These are phyloP conservation scores for Xylariaceae sp. DNA, from an alignment of 2,329 filamentous ascomycete genomes.

Conservation along the genomic window DNA sequence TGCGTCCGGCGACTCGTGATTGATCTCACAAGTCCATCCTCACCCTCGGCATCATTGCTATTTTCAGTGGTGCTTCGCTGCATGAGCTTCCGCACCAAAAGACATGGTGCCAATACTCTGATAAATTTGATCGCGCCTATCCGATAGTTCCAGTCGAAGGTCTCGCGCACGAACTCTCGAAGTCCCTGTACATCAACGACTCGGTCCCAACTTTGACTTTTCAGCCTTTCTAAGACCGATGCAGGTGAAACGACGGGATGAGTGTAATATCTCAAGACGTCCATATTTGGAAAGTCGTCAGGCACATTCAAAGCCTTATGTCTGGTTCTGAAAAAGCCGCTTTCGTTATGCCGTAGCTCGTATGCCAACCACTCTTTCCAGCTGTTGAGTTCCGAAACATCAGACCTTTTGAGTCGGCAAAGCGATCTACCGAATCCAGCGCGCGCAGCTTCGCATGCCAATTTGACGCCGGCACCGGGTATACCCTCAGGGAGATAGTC, in stretches of 20 bases:
- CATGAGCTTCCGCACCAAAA: conserved; percentile 62
- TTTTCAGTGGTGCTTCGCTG: conserved; percentile 34
- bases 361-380: conserved; percentile 73
- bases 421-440: conserved; percentile 81
- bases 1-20: conserved; percentile 68
- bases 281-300: conserved; percentile 72
- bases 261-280: conserved; percentile 81
- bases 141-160: conserved; percentile 80
- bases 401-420: conserved; percentile 59
- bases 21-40: conserved; percentile 55
- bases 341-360: conserved; percentile 81
- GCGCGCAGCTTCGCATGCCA: conserved; percentile 83
- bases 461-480: conserved; percentile 78
- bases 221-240: conserved; percentile 52
- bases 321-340: conserved; percentile 70
- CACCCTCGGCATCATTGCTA: conserved; percentile 33
- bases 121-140: conserved; percentile 82
- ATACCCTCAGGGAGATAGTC: conserved; percentile 91
- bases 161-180: conserved; percentile 69
- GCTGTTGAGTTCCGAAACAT: conserved; percentile 53
- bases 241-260: conserved; percentile 74
- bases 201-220: conserved; percentile 56
- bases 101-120: conserved; percentile 69
- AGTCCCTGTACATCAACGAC: conserved; percentile 63
- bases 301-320: conserved; percentile 74